A percentile compares a stretch with the other conserved stretches of the same genome.
phyloP scores from a whole-genome alignment of 768 basidiomycete genomes.

The Cystofilobasidium macerans region DNA sequence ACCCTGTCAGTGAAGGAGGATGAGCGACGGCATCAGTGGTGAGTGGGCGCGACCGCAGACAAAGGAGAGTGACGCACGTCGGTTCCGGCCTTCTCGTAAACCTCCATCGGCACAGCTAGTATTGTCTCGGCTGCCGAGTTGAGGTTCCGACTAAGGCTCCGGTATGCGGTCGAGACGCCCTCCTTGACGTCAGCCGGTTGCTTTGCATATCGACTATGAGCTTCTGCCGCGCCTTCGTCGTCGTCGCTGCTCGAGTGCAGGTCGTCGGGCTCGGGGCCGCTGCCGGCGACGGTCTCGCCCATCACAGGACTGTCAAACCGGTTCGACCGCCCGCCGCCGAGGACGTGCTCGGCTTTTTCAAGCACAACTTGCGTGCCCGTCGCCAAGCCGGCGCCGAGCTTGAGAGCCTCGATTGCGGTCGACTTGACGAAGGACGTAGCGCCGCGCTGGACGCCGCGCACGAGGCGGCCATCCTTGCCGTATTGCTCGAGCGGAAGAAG shows the following conservation, averaged over 20 bases:
- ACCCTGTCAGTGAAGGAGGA: conserved; percentile 48
- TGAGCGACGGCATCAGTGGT: background rate
- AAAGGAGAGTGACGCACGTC: conserved; percentile 50
- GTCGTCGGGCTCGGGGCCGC: conserved; percentile 30
- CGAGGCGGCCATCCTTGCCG: conserved; percentile 86
- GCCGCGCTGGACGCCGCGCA: conserved; percentile 87
- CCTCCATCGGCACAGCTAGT: conserved; percentile 96
- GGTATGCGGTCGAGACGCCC: conserved; percentile 84
- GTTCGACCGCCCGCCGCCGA: conserved; percentile 48
- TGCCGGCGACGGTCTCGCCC: conserved; percentile 49
- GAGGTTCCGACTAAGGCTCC: conserved; percentile 71
- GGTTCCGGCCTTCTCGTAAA: conserved; percentile 84
- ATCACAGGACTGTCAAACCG: conserved; percentile 57
- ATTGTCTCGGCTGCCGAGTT: conserved; percentile 96
- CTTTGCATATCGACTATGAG: conserved; percentile 72
- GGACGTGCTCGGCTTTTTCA: conserved; percentile 82
- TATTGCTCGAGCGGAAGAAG: conserved; percentile 94
- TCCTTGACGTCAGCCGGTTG: conserved; percentile 76
- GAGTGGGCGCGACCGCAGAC: background rate
- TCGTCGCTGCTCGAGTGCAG: conserved; percentile 23
- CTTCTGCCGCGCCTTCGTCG: conserved; percentile 19
- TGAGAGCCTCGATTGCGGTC: conserved; percentile 90
- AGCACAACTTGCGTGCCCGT: conserved; percentile 96
- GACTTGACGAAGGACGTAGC: conserved; percentile 85
- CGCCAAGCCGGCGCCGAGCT: conserved; percentile 81